These are phyloP conservation scores for Narthecium ossifragum DNA, from an alignment of 106 monocot genomes.

Conservation along the genomic window DNA sequence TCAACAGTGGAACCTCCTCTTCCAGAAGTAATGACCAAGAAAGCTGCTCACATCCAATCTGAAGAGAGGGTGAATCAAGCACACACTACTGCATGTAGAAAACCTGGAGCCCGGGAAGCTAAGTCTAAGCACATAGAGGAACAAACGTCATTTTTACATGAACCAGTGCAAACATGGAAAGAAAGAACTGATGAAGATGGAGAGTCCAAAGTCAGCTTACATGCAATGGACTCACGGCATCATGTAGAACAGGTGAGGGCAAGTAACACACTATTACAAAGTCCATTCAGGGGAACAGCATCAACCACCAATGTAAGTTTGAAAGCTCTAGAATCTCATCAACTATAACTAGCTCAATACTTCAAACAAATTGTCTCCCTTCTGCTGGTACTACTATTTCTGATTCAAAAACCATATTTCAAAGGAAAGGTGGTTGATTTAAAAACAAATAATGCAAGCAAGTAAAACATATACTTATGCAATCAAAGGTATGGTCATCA, in stretches of 20 bases:
- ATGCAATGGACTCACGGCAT: background rate
- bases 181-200: slow-evolving; percentile 13
- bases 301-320: slow-evolving; percentile 27
- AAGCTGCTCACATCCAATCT: slow-evolving; percentile 11
- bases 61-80: slow-evolving; percentile 10
- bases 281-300: background rate
- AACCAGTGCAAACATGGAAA: slow-evolving; percentile 24
- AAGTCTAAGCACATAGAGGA: slow-evolving; percentile 6
- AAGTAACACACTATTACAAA: slow-evolving; percentile 1
- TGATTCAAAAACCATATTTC: too few relatives aligned
- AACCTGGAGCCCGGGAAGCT: background rate
- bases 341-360: too few relatives aligned
- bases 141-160: slow-evolving; percentile 15
- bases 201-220: background rate
- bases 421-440: too few relatives aligned
- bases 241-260: slow-evolving; percentile 8
- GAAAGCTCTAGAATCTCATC: background rate
- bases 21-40: background rate
- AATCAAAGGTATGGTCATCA: too few relatives aligned
- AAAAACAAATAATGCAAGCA: too few relatives aligned
- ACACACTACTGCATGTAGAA: background rate
- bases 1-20: slow-evolving; percentile 1
- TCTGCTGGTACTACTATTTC: too few relatives aligned
- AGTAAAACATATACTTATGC: too few relatives aligned
- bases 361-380: too few relatives aligned